These are phyloP conservation scores for Scutellaria galericulata DNA, from an alignment of 257 asterid species.

Conservation along the genomic window DNA sequence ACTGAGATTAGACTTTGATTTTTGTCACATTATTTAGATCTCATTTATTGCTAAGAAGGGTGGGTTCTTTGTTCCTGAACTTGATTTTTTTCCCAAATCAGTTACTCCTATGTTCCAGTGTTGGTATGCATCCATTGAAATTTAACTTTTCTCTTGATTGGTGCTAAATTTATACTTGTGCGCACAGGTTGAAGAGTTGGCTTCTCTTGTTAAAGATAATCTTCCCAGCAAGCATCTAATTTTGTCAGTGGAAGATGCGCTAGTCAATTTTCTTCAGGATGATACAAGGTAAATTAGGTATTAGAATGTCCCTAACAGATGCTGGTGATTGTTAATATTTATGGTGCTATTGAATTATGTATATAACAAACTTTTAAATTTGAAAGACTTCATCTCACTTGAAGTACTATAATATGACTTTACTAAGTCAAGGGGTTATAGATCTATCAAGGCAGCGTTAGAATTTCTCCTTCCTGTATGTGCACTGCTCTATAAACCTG, in stretches of 20 bases:
- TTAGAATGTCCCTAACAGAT: constrained; percentile 27
- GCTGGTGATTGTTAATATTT: not conserved
- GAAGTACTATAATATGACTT: constrained; percentile 8
- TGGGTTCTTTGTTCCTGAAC: not conserved
- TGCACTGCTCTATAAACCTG: constrained; percentile 1
- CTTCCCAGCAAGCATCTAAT: constrained; percentile 86
- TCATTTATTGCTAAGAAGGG: not conserved
- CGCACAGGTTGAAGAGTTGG: constrained; percentile 90
- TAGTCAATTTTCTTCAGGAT: constrained; percentile 70
- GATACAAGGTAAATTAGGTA: constrained; percentile 63
- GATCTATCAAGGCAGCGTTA: constrained; percentile 6
- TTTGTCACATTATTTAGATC: constrained; percentile 13
- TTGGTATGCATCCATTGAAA: constrained; percentile 18
- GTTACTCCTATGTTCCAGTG: not conserved
- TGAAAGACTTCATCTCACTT: constrained; percentile 19
- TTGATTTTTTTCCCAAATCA: constrained; percentile 1
- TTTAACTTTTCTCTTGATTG: not conserved
- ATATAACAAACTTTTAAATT: not conserved
- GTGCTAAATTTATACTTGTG: constrained; percentile 20
- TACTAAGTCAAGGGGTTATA: constrained; percentile 3
- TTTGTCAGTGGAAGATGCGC: constrained; percentile 74
- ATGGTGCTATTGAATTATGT: not conserved
- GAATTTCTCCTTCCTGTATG: constrained; percentile 1
- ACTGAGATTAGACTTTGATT: not conserved
- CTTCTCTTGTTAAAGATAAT: constrained; percentile 79